phyloP scores from a whole-genome alignment of 306 rosid genomes.

The Castanea mollissima region DNA sequence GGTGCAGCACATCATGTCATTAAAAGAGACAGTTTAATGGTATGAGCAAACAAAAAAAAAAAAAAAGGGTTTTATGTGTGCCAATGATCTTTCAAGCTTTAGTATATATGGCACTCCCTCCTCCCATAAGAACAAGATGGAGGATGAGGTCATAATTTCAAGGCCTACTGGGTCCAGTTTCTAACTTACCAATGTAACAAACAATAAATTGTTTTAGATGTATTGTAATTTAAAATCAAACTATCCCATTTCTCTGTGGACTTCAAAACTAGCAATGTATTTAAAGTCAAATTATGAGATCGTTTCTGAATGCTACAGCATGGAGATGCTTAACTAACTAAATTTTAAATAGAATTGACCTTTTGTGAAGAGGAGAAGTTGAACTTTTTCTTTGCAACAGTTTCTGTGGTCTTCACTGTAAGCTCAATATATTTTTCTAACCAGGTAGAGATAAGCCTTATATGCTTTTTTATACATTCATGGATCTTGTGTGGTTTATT shows the following conservation, averaged over 20 bases:
- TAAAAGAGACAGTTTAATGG: too few relatives aligned
- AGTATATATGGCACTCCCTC: too few relatives aligned
- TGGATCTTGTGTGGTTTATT: not conserved
- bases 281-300: not conserved
- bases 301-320: not conserved
- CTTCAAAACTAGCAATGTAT: not conserved
- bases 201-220: not conserved
- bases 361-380: not conserved
- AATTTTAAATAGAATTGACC: not conserved
- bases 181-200: not conserved
- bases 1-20: too few relatives aligned
- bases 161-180: too few relatives aligned
- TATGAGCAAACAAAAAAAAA: too few relatives aligned
- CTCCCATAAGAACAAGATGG: too few relatives aligned
- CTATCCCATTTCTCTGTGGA: not conserved
- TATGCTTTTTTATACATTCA: not conserved
- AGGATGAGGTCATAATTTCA: too few relatives aligned
- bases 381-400: not conserved
- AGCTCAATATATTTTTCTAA: not conserved
- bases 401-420: not conserved
- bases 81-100: too few relatives aligned
- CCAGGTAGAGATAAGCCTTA: not conserved
- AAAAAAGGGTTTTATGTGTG: too few relatives aligned
- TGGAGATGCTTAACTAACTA: not conserved
- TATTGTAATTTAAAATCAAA: not conserved